Evolutionary conservation across 176 grass and related monocot species (phyloP).

Genomic region (Bonia amplexicaulis): DNA sequence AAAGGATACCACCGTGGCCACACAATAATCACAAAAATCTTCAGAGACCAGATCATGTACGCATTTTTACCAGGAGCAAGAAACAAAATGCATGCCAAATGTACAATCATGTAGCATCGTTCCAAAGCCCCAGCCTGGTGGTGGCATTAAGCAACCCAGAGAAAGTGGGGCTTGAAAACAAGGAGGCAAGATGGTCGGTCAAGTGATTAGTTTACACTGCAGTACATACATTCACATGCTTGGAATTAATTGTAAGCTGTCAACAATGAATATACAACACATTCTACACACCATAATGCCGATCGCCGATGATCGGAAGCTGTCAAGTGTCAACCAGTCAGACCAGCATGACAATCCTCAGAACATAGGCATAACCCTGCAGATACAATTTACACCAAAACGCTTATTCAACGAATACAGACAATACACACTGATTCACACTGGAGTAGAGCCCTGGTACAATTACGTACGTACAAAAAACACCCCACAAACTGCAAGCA

Average conservation of each 20-base stretch:
- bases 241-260: background rate
- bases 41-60: background rate
- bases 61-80: background rate
- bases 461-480: conserved; percentile 14
- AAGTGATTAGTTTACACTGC: background rate
- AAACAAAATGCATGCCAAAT: background rate
- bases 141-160: background rate
- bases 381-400: background rate
- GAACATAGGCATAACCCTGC: background rate
- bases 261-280: background rate
- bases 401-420: background rate
- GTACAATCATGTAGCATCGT: background rate
- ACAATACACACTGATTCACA: background rate
- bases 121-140: background rate
- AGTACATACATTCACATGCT: background rate
- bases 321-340: background rate
- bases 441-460: background rate
- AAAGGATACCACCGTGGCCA: background rate
- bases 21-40: background rate
- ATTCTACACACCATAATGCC: background rate
- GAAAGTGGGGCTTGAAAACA: background rate
- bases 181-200: background rate
- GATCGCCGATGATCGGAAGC: background rate
- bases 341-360: background rate
- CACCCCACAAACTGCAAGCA: conserved; percentile 2